Evolutionary conservation across 805 yeast species (phyloP).

Genomic region (Metschnikowia peoriensis): DNA sequence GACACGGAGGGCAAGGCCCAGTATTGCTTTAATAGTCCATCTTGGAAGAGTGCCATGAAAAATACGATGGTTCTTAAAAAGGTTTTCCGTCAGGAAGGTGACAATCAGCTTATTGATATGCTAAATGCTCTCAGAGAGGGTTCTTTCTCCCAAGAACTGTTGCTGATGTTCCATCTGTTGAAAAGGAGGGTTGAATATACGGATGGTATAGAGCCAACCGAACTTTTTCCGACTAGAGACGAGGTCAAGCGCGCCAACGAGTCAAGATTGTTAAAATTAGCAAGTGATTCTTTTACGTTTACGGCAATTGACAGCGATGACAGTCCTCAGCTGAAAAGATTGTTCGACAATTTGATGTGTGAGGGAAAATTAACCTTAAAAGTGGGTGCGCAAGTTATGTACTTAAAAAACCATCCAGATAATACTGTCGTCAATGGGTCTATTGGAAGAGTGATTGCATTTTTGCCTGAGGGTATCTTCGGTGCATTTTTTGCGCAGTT

Average conservation of each 20-base stretch:
- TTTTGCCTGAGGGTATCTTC: conserved; percentile 26
- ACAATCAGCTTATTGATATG: conserved; percentile 66
- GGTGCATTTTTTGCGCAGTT: conserved; percentile 10
- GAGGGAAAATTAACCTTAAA: conserved; percentile 58
- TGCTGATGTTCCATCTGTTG: conserved; percentile 49
- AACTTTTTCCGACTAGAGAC: conserved; percentile 65
- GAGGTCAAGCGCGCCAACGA: conserved; percentile 72
- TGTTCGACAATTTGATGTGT: conserved; percentile 69
- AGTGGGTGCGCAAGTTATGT: conserved; percentile 79
- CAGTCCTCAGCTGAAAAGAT: conserved; percentile 36
- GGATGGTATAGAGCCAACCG: conserved; percentile 70
- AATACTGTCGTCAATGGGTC: conserved; percentile 75
- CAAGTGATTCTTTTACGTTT: conserved; percentile 44
- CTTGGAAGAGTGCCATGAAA: conserved; percentile 61
- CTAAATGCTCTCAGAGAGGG: conserved; percentile 74
- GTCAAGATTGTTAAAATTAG: conserved; percentile 44
- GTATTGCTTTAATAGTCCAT: conserved; percentile 64
- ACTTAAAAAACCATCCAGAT: conserved; percentile 66
- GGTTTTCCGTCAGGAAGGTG: conserved; percentile 78
- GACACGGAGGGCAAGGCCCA: conserved; percentile 29
- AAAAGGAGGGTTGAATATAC: conserved; percentile 48
- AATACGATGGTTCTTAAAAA: conserved; percentile 58
- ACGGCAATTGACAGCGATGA: conserved; percentile 56
- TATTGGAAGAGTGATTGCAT: conserved; percentile 64
- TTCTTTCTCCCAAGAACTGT: conserved; percentile 46